A percentile compares a stretch with the other conserved stretches of the same genome.
Conservation (phyloP, 768 basidiomycete genomes). For the Pulveroboletus sp. region DNA sequence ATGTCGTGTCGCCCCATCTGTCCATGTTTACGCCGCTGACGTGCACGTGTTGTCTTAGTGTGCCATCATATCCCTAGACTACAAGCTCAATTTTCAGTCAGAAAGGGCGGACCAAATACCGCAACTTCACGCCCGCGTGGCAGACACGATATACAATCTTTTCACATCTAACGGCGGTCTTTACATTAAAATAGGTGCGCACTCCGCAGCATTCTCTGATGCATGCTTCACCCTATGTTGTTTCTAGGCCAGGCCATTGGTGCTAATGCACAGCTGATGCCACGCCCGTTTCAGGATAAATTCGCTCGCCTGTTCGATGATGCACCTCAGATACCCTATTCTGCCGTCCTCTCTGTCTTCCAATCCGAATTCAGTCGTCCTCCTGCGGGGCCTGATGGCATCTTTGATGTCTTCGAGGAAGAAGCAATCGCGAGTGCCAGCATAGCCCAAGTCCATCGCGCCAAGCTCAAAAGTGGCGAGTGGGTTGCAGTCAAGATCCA, state of each 20-base stretch:
- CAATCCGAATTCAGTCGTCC: conserved; percentile 60
- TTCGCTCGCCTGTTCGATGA: conserved; percentile 84
- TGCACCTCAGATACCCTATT: conserved; percentile 79
- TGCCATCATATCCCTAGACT: conserved; percentile 67
- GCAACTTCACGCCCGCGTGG: conserved; percentile 79
- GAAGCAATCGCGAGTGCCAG: conserved; percentile 81
- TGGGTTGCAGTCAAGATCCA: conserved; percentile 94
- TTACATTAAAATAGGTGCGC: conserved; percentile 76
- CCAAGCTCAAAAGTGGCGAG: conserved; percentile 46
- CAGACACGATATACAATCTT: conserved; percentile 67
- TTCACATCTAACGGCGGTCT: conserved; percentile 80
- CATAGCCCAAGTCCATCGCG: conserved; percentile 89
- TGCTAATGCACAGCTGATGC: conserved; percentile 81
- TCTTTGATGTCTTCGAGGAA: conserved; percentile 77
- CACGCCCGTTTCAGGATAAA: conserved; percentile 75
- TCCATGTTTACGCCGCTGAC: conserved; percentile 1
- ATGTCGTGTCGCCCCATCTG: neutral
- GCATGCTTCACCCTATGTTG: neutral
- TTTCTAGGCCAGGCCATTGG: conserved; percentile 66
- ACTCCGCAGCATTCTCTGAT: neutral
- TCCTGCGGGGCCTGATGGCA: conserved; percentile 60
- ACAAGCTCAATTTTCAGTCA: conserved; percentile 83
- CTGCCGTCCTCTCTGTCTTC: conserved; percentile 64
- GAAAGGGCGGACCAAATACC: conserved; percentile 70
- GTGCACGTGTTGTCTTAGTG: conserved; percentile 40